phyloP scores from a whole-genome alignment of 2,329 filamentous ascomycete genomes.

The Berkeleyomyces basicola region DNA sequence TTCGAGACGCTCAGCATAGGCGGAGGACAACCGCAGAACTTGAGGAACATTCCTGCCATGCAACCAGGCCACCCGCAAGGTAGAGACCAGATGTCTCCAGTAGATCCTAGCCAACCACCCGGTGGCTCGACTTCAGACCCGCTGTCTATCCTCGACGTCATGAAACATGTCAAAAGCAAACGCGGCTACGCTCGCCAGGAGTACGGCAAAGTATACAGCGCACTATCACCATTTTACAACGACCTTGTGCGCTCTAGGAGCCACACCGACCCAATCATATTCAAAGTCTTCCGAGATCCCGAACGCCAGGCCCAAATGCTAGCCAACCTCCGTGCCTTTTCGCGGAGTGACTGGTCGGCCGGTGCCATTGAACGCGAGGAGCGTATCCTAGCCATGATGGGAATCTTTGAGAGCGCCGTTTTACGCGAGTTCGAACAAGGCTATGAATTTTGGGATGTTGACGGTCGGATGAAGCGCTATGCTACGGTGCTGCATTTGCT shows the following conservation, averaged over 20 bases:
- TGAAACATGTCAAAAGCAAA: slow-evolving; percentile 58
- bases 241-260: slow-evolving; percentile 58
- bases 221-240: slow-evolving; percentile 73
- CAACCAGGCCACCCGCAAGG: neutral
- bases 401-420: slow-evolving; percentile 79
- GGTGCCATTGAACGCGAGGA: slow-evolving; percentile 57
- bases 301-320: slow-evolving; percentile 85
- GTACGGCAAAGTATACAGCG: slow-evolving; percentile 81
- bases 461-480: slow-evolving; percentile 77
- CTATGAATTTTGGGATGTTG: slow-evolving; percentile 74
- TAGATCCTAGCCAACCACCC: slow-evolving; percentile 18
- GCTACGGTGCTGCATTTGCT: slow-evolving; percentile 69
- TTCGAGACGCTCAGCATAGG: slow-evolving; percentile 61
- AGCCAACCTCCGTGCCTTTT: slow-evolving; percentile 61
- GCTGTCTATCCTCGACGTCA: slow-evolving; percentile 47
- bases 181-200: slow-evolving; percentile 75
- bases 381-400: slow-evolving; percentile 56
- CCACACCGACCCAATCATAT: slow-evolving; percentile 68
- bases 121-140: slow-evolving; percentile 35
- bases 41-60: neutral
- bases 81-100: slow-evolving; percentile 20
- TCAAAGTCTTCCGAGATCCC: slow-evolving; percentile 72
- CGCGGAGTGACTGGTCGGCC: slow-evolving; percentile 61
- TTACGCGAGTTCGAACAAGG: slow-evolving; percentile 85
- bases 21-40: slow-evolving; percentile 14